phyloP scores from a whole-genome alignment of 768 basidiomycete species.

The Leucogyrophana mollusca region DNA sequence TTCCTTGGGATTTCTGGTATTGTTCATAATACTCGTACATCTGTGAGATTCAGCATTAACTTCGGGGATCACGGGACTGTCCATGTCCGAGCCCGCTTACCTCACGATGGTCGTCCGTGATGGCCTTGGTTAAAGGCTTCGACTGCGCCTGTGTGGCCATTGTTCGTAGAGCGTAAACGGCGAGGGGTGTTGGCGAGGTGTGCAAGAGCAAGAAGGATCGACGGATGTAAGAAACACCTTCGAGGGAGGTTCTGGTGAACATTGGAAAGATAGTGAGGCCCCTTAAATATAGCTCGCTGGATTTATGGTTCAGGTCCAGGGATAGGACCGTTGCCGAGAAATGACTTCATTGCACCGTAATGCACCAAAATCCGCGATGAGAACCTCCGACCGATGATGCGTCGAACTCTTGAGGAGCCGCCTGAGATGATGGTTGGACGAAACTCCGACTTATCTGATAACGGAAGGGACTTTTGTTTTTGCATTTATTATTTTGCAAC shows the following conservation, averaged over 20 bases:
- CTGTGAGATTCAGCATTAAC: slow-evolving; percentile 25
- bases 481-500: too few species aligned
- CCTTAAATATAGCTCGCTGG: too few species aligned
- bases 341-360: too few species aligned
- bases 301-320: too few species aligned
- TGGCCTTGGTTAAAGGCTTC: slow-evolving; percentile 36
- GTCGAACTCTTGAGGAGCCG: too few species aligned
- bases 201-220: not conserved
- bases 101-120: slow-evolving; percentile 52
- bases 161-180: not conserved
- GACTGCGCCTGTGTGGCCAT: slow-evolving; percentile 15
- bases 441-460: too few species aligned
- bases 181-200: too few species aligned
- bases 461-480: too few species aligned
- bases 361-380: too few species aligned
- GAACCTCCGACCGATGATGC: too few species aligned
- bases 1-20: slow-evolving; percentile 40
- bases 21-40: slow-evolving; percentile 58
- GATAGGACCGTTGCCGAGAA: too few species aligned
- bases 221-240: not conserved
- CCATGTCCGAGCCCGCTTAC: slow-evolving; percentile 25
- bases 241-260: not conserved
- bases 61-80: not conserved
- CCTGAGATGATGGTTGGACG: too few species aligned
- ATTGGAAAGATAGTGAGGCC: not conserved